Percentiles rank a stretch among this genome's conserved stretches.
phyloP scores from a whole-genome alignment of 106 monocot genomes.

The Dendrobium catenatum region DNA sequence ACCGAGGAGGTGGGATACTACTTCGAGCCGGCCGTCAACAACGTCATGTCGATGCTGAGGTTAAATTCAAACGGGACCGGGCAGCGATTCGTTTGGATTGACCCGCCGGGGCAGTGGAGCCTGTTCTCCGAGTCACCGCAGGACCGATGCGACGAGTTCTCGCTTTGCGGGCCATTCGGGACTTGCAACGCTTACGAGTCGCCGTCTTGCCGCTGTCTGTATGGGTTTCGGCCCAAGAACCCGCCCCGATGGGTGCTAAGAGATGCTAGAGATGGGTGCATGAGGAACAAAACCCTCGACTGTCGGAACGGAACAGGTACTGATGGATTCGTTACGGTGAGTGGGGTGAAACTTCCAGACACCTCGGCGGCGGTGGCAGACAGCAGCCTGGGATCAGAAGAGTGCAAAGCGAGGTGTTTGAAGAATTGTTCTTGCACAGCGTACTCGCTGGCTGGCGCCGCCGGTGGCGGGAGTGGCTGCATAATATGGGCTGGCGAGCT shows the following conservation, averaged over 20 bases:
- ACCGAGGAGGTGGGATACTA: constrained; percentile 2
- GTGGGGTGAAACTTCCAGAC: constrained; percentile 13
- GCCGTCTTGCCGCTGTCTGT: constrained; percentile 37
- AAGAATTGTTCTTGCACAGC: constrained; percentile 34
- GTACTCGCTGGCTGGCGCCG: constrained; percentile 12
- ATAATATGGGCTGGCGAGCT: constrained; percentile 24
- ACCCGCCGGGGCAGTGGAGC: constrained; percentile 18
- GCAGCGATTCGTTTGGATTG: constrained; percentile 24
- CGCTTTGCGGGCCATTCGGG: constrained; percentile 36
- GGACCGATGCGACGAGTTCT: constrained; percentile 27
- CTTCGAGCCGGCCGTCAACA: not conserved
- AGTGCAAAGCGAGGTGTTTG: constrained; percentile 27
- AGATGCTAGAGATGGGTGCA: constrained; percentile 28
- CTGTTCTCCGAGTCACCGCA: constrained; percentile 16
- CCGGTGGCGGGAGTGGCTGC: constrained; percentile 19
- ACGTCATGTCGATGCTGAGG: not conserved
- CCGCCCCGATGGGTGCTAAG: constrained; percentile 19
- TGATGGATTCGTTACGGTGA: constrained; percentile 24
- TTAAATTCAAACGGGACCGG: constrained; percentile 10
- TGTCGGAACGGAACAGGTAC: constrained; percentile 12
- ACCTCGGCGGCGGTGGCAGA: no score
- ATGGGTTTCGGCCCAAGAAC: constrained; percentile 33
- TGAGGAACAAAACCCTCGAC: constrained; percentile 25
- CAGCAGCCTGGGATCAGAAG: no score
- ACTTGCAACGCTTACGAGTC: constrained; percentile 21